phyloP scores from a whole-genome alignment of 1,284 basidiomycete genomes.

The Thelephora terrestris region DNA sequence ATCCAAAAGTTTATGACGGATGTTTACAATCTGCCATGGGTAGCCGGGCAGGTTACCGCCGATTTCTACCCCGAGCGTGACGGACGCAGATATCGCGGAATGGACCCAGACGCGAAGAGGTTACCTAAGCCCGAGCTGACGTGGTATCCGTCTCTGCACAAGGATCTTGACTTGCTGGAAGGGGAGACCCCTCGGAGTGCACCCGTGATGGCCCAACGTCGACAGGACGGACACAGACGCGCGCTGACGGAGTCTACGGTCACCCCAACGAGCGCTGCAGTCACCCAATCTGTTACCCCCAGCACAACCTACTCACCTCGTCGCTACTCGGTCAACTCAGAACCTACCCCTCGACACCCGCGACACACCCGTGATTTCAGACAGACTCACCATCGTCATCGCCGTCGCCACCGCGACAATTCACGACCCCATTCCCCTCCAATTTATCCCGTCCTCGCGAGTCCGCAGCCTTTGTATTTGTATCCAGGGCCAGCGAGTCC shows the following conservation, averaged over 20 bases:
- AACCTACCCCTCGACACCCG: not conserved
- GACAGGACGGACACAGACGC: not conserved
- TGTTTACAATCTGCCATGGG: not conserved
- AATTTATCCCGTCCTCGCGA: not conserved
- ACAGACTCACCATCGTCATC: not conserved
- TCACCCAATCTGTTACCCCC: not conserved
- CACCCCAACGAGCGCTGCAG: not conserved
- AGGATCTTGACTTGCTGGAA: not conserved
- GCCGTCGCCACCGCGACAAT: not conserved
- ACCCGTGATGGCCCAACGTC: not conserved
- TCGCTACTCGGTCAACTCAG: not conserved
- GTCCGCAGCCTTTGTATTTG: not conserved
- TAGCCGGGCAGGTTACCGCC: not conserved
- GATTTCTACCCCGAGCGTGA: not conserved
- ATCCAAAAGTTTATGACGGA: not conserved
- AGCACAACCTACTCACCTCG: not conserved
- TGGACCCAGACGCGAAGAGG: not conserved
- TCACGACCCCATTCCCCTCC: not conserved
- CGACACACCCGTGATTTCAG: not conserved
- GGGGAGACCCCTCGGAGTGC: not conserved
- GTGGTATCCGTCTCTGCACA: not conserved
- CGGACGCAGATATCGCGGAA: not conserved
- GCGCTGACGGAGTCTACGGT: not conserved
- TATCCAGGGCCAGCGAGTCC: not conserved
- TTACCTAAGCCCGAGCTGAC: not conserved